Evolutionary conservation across 805 yeast species (phyloP).

Genomic region (Wickerhamiella occidentalis): DNA sequence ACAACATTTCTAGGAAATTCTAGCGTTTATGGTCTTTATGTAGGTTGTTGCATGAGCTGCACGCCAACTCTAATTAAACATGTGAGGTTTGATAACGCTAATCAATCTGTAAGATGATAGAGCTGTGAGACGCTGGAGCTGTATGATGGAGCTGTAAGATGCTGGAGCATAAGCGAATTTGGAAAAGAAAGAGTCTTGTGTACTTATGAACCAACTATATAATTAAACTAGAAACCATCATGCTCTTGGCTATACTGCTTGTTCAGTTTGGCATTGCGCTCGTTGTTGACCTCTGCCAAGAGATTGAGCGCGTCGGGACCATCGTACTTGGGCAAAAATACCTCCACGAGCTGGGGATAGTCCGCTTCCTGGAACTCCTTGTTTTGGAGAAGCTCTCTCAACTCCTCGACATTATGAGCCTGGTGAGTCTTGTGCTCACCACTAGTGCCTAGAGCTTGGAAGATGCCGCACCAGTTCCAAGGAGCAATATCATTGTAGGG

Average conservation of each 20-base stretch:
- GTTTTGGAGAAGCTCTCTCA: constrained; percentile 30
- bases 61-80: no score
- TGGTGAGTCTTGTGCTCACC: constrained; percentile 25
- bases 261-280: constrained; percentile 15
- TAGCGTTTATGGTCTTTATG: no score
- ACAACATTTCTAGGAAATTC: no score
- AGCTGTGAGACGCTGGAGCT: no score
- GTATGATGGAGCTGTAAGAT: no score
- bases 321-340: constrained; percentile 46
- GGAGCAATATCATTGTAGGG: constrained; percentile 73
- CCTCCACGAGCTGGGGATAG: constrained; percentile 44
- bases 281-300: constrained; percentile 23
- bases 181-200: no score
- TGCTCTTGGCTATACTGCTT: constrained; percentile 3
- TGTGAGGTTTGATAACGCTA: no score
- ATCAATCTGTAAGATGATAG: no score
- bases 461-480: constrained; percentile 71
- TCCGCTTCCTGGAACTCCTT: constrained; percentile 28
- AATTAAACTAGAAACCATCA: no score
- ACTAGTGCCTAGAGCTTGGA: constrained; percentile 41
- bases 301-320: constrained; percentile 47
- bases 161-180: no score
- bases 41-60: no score
- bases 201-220: no score
- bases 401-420: constrained; percentile 32